phyloP scores from a whole-genome alignment of 1,284 basidiomycete genomes.

The Blastosporella zonata region DNA sequence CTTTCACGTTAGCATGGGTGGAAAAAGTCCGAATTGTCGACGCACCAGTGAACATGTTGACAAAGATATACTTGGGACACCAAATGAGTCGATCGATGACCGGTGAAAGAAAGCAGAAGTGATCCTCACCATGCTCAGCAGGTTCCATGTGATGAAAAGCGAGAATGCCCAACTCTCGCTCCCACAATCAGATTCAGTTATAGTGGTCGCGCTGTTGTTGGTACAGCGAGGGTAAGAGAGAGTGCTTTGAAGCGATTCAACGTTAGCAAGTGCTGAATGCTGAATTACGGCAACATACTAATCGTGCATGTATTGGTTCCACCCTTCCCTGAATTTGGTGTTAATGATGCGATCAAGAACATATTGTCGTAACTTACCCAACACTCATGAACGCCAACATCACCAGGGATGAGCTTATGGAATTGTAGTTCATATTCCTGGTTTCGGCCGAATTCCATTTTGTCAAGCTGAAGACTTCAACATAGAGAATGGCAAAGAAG shows the following conservation, averaged over 20 bases:
- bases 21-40: neutral
- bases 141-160: slow-evolving; percentile 95
- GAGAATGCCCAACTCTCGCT: slow-evolving; percentile 82
- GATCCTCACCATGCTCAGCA: slow-evolving; percentile 85
- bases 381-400: slow-evolving; percentile 84
- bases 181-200: slow-evolving; percentile 84
- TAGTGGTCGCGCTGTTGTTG: slow-evolving; percentile 46
- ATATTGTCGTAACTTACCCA: slow-evolving; percentile 43
- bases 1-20: neutral
- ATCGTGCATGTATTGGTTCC: slow-evolving; percentile 96
- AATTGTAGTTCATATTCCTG: slow-evolving; percentile 78
- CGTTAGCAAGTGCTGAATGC: slow-evolving; percentile 8
- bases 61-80: slow-evolving; percentile 77
- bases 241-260: slow-evolving; percentile 43
- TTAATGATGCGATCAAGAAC: slow-evolving; percentile 3
- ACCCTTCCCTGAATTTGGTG: slow-evolving; percentile 65
- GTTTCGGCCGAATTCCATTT: slow-evolving; percentile 80
- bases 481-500: slow-evolving; percentile 87
- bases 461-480: slow-evolving; percentile 93
- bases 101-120: neutral
- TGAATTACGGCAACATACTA: slow-evolving; percentile 51
- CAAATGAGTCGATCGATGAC: neutral
- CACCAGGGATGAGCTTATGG: slow-evolving; percentile 78
- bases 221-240: slow-evolving; percentile 84
- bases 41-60: slow-evolving; percentile 89